Evolutionary conservation across 257 asterid genomes (phyloP).

Genomic region (Verbascum thapsus): DNA sequence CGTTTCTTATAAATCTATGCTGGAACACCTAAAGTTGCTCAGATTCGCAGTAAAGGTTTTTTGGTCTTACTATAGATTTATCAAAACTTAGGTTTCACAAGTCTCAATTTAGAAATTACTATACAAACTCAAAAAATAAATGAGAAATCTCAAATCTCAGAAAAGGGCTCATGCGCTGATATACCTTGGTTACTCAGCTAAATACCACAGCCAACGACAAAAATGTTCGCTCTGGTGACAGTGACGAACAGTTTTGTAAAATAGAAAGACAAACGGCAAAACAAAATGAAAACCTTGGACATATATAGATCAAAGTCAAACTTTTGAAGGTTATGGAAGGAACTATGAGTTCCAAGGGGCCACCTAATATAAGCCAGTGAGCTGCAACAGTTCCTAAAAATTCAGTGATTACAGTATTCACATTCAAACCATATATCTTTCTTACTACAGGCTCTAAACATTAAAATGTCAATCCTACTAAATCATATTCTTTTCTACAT

Average conservation of each 20-base stretch:
- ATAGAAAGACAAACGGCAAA: neutral
- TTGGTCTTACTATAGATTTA: neutral
- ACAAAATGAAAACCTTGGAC: neutral
- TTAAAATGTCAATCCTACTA: neutral
- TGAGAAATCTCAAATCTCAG: neutral
- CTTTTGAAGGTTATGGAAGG: neutral
- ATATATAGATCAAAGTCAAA: neutral
- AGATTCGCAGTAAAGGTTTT: neutral
- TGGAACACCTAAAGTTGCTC: conserved; percentile 1
- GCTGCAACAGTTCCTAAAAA: neutral
- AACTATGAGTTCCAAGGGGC: neutral
- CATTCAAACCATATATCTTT: neutral
- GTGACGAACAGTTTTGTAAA: neutral
- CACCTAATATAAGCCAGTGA: neutral
- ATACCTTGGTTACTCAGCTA: neutral
- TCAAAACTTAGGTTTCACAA: neutral
- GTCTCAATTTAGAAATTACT: neutral
- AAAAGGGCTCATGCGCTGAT: neutral
- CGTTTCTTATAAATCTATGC: neutral
- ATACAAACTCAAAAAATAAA: neutral
- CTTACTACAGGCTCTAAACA: neutral
- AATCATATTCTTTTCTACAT: neutral
- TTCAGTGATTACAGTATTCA: neutral
- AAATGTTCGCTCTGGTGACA: neutral
- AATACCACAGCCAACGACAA: neutral